Conservation (phyloP, 2,329 filamentous ascomycete genomes). For the Sporothrix humicola region DNA sequence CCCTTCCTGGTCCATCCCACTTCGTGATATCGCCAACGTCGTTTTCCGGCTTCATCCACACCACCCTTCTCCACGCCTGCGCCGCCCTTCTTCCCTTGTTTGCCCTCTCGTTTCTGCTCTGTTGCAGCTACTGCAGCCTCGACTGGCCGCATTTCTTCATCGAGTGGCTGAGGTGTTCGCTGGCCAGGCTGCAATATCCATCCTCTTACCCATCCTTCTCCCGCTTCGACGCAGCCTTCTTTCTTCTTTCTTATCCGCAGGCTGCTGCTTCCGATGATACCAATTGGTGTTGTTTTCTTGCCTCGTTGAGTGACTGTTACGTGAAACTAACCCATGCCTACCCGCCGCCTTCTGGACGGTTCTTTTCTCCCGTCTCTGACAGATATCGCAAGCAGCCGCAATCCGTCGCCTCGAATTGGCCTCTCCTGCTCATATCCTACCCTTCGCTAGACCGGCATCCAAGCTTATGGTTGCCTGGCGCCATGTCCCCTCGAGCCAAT, state of each 20-base stretch:
- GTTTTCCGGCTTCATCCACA: constrained; percentile 25
- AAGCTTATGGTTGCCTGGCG: background rate
- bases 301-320: background rate
- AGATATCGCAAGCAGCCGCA: background rate
- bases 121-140: background rate
- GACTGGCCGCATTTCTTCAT: constrained; percentile 3
- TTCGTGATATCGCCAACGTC: constrained; percentile 27
- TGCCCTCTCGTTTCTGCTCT: background rate
- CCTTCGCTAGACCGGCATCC: no score
- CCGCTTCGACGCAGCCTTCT: background rate
- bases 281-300: background rate
- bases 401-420: no score
- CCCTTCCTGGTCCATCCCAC: constrained; percentile 28
- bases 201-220: background rate
- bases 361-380: background rate
- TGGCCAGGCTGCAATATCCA: constrained; percentile 14
- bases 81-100: constrained; percentile 1
- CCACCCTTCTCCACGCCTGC: constrained; percentile 3
- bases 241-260: constrained; percentile 1
- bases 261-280: background rate
- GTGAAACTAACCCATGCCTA: constrained; percentile 9
- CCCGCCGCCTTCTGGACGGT: background rate
- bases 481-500: background rate
- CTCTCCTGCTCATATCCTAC: no score
- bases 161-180: background rate